A percentile compares a stretch with the other conserved stretches of the same genome.
Conservation (phyloP, 1,284 basidiomycete genomes). For the Neonothopanus nambi region DNA sequence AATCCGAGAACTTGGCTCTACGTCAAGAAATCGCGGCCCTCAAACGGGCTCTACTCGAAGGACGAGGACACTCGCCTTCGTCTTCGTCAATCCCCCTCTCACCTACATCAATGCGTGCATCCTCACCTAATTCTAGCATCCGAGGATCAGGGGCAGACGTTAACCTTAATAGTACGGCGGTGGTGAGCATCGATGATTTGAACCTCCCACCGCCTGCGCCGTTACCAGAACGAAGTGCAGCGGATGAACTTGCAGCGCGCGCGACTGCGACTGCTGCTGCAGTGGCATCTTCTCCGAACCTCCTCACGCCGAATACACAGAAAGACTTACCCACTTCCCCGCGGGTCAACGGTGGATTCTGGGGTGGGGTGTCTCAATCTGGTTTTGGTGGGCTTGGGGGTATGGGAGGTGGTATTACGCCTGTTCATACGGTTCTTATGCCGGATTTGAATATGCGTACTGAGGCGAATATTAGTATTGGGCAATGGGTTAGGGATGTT, state of each 20-base stretch:
- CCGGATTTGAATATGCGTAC: conserved; percentile 42
- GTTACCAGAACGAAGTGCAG: conserved; percentile 39
- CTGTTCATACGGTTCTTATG: conserved; percentile 83
- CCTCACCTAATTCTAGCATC: conserved; percentile 12
- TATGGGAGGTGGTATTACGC: conserved; percentile 68
- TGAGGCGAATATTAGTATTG: conserved; percentile 10
- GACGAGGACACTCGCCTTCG: conserved; percentile 39
- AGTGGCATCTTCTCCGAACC: conserved; percentile 23
- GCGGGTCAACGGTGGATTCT: conserved; percentile 57
- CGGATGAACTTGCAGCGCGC: conserved; percentile 32
- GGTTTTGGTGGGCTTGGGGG: conserved; percentile 38
- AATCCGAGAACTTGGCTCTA: conserved; percentile 83
- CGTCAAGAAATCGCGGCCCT: conserved; percentile 83
- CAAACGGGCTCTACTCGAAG: conserved; percentile 78
- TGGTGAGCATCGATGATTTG: conserved; percentile 22
- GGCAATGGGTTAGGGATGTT: conserved; percentile 16
- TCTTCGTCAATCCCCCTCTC: conserved; percentile 24
- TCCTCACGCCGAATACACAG: conserved; percentile 74
- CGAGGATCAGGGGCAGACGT: conserved; percentile 30
- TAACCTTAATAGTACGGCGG: conserved; percentile 12
- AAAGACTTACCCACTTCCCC: conserved; percentile 80
- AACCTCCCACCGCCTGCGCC: conserved; percentile 50
- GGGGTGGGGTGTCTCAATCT: conserved; percentile 61
- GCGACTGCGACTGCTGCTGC: conserved; percentile 19
- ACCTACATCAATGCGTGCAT: conserved; percentile 29